These are phyloP conservation scores for Galeopsis tetrahit DNA, from an alignment of 257 asterid genomes.

Conservation along the genomic window DNA sequence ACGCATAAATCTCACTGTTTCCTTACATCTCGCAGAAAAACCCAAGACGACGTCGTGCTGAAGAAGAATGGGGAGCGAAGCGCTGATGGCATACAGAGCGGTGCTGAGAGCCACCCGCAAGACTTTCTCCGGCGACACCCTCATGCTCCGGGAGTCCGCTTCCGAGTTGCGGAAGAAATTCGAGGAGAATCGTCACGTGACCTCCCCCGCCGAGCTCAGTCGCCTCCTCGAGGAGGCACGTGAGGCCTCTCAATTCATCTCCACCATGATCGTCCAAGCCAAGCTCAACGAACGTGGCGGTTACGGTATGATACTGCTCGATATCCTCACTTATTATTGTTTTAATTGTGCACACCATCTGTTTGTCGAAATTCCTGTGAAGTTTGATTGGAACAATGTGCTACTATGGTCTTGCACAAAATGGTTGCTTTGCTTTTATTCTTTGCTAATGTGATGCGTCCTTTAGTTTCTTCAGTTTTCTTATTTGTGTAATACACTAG, in stretches of 20 bases:
- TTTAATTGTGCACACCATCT: slow-evolving; percentile 34
- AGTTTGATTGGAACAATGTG: slow-evolving; percentile 16
- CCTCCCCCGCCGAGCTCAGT: slow-evolving; percentile 68
- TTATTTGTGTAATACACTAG: neutral
- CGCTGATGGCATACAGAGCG: slow-evolving; percentile 74
- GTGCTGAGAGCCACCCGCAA: slow-evolving; percentile 78
- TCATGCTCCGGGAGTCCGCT: slow-evolving; percentile 90
- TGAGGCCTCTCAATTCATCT: slow-evolving; percentile 86
- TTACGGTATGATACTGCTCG: slow-evolving; percentile 55
- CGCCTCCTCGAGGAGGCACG: slow-evolving; percentile 83
- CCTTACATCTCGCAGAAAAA: neutral
- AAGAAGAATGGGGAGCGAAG: slow-evolving; percentile 67
- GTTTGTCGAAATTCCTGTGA: slow-evolving; percentile 47
- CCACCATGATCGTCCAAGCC: slow-evolving; percentile 93
- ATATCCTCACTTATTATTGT: neutral
- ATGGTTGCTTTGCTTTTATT: neutral
- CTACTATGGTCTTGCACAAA: neutral
- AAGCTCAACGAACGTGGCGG: slow-evolving; percentile 88
- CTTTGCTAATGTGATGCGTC: neutral
- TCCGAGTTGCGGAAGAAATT: slow-evolving; percentile 85
- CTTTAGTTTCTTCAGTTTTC: neutral
- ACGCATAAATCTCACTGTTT: neutral
- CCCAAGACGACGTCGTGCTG: slow-evolving; percentile 30
- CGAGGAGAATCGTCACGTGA: slow-evolving; percentile 86
- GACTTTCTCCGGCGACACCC: slow-evolving; percentile 86